Percentiles rank a stretch among this genome's conserved stretches.
Conservation (phyloP, 768 basidiomycete genomes). For the Brasilioporus rufonigricans region DNA sequence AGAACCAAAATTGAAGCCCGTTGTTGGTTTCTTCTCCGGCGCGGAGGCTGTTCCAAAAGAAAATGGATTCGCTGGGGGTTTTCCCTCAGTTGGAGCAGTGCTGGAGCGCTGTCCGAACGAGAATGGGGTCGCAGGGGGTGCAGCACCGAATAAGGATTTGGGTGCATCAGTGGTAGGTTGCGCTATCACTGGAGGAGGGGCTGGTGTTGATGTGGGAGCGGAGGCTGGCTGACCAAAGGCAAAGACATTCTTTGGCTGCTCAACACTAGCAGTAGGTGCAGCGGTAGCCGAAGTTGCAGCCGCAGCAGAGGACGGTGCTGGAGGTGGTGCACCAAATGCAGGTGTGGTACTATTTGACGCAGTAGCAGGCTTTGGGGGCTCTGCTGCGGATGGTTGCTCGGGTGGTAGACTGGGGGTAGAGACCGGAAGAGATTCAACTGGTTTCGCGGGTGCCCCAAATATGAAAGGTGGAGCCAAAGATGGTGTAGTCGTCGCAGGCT, state of each 20-base stretch:
- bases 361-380: constrained; percentile 5
- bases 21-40: constrained; percentile 35
- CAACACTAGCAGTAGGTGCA: constrained; percentile 10
- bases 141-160: constrained; percentile 42
- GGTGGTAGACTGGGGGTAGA: constrained; percentile 7
- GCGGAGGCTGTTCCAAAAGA: constrained; percentile 35
- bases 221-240: constrained; percentile 29
- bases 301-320: background rate
- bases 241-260: constrained; percentile 34
- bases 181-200: constrained; percentile 4
- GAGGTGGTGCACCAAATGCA: constrained; percentile 27
- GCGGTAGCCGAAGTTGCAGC: constrained; percentile 11
- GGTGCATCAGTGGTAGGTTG: constrained; percentile 33
- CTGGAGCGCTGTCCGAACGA: constrained; percentile 39
- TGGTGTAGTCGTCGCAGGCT: constrained; percentile 5
- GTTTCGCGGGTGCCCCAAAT: constrained; percentile 26
- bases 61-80: constrained; percentile 19
- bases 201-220: constrained; percentile 4
- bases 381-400: constrained; percentile 8
- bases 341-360: constrained; percentile 16
- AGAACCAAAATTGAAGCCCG: constrained; percentile 44
- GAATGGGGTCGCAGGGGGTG: constrained; percentile 35
- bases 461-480: constrained; percentile 24
- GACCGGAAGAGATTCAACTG: constrained; percentile 17
- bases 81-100: constrained; percentile 24